Evolutionary conservation across 148 eudicot genomes (phyloP), one percentile per base, ranked within the genome.

Genomic region (Rhododendron ovatum): DNA sequence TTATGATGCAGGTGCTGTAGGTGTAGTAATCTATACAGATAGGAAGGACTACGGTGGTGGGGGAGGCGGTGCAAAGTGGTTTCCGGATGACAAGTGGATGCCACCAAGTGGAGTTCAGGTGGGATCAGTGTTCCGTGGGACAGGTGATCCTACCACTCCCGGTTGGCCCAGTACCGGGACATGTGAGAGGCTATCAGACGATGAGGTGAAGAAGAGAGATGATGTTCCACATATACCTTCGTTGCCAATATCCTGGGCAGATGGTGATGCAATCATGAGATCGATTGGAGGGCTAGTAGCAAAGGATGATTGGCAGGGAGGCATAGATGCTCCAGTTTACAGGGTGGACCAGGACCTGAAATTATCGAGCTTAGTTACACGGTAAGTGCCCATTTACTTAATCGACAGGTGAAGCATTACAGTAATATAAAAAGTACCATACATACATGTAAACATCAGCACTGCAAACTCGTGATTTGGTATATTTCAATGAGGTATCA

Each of bases 301-400:
- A 5, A 73, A 67, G 37, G 92, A 89, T 37, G 92, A 89, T 81
- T 93, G 95, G 95, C 95, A 93, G 83, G 95, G 95, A 33, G 90
- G 91, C 17, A 57, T 76, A 14, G 92, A 88, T 88, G 92, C 85
- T 30, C 90, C 90, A 12, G 89, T 91, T 86, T 91, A 91, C 39
- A 89, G 87, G 82, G 86, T 63, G 95, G 95, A 48, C 95, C 95
- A 10, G 93, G 93, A 24, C 95, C 95, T 2, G 95, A 89, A 55
- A 84, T 85, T 82, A 18, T 91, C 50, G 88, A 93, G 50, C 90
- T 93, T 33, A 90, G 86, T 82, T 93, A 90, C 76, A 85, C 22
- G 80, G 92, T 91, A 82, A 82, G 88, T 39, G 67, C 30, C 53
- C 81, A 55, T 35, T 15, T 74, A 74, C 78, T 10, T 20, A 3